Base-by-base conservation (phyloP, 1,284 basidiomycete genomes). In the Fomitopsis schrenkii region DNA sequence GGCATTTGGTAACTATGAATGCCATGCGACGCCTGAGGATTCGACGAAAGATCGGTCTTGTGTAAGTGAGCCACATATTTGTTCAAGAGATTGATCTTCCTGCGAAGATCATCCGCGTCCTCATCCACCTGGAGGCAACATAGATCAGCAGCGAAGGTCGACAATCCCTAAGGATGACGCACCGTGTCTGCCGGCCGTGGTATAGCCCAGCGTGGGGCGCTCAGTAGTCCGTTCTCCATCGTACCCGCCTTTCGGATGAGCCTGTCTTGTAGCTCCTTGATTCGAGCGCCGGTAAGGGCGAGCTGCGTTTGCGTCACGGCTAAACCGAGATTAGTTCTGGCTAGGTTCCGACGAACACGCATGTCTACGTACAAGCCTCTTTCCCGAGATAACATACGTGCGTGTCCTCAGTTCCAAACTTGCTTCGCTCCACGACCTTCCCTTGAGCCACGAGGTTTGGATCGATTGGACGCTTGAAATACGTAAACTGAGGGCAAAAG, bases 361-460 rank as follows among this genome's bases (percentile, higher is more conserved):
- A 48, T 58, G 44, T 9, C 14, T 33, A 77, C 87, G 67, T 67
- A 94, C 93, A 86, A 28, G 83, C 80, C 70, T 90, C 84, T 64
- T 85, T 83, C 2, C 91, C 91, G 44, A 96, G 82, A 59, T 94
- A 81, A 74, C 97, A 99, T 5, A 84, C 82, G 72, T 99, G 97
- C 1, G 92, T 90, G 61, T 85, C 76, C 73, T 99, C 96, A 57
- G 85, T 79, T 0, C 96, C 96, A 71, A 99, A 99, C 74, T 97
- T 97, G 73, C 81, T 90, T 63, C 74, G 72, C 67, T 82, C 74
- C 36, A 75, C 70, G 19, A 77, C 73, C 50, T 75, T 76, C 15
- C 75, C 74, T 12, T 77, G 72, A 12, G 73, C 67, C 6, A 77
- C 76, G 48, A 72, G 65, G 50, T 66, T 66, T 55, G 73, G 68